A percentile compares a stretch with the other conserved stretches of the same genome.
Evolutionary conservation across 1,284 basidiomycete species (phyloP).

Genomic region (Ganoderma sinense): DNA sequence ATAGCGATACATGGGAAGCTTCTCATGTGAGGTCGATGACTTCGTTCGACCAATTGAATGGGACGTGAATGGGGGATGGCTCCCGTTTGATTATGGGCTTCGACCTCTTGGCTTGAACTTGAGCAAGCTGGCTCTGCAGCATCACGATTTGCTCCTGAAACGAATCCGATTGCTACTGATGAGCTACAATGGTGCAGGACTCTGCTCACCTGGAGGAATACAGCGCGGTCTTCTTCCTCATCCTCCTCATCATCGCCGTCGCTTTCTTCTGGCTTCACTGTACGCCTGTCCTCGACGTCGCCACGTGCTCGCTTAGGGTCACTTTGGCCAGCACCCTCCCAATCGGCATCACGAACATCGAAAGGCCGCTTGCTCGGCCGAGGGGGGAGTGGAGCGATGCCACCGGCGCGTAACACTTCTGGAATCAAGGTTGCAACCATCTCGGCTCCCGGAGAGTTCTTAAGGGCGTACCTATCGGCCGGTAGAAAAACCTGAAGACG

Average conservation of each 20-base stretch:
- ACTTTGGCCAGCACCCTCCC: background rate
- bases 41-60: background rate
- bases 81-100: constrained; percentile 11
- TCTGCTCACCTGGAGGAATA: constrained; percentile 6
- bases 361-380: constrained; percentile 1
- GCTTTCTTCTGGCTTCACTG: constrained; percentile 10
- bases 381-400: constrained; percentile 2
- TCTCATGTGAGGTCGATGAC: constrained; percentile 22
- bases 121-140: constrained; percentile 13
- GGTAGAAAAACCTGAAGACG: constrained; percentile 21
- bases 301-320: constrained; percentile 13
- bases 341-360: background rate
- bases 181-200: background rate
- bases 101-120: constrained; percentile 6
- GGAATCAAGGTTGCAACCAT: background rate
- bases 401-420: constrained; percentile 17
- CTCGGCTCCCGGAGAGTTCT: background rate
- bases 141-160: constrained; percentile 18
- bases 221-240: constrained; percentile 10
- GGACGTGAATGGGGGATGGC: constrained; percentile 14
- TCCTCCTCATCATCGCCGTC: constrained; percentile 11
- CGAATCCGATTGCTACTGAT: background rate
- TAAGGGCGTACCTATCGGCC: constrained; percentile 21
- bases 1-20: background rate
- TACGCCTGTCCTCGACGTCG: background rate